A percentile compares a stretch with the other conserved stretches of the same genome.
Evolutionary conservation across 495 filamentous ascomycete genomes (phyloP).

Genomic region (Durotheca rogersii): DNA sequence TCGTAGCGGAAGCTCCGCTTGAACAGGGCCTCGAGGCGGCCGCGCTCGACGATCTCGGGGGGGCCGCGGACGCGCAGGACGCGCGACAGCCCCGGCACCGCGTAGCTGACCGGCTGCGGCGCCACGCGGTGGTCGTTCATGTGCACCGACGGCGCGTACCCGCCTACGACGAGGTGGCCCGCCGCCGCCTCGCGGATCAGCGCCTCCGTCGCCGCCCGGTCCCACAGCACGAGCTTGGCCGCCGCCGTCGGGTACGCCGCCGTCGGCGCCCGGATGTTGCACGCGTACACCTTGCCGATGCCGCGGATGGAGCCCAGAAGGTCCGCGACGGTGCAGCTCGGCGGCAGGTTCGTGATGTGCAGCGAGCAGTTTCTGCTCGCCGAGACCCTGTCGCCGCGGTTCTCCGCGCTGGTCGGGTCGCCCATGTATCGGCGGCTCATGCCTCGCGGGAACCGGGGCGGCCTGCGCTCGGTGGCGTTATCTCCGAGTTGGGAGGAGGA

Average conservation of each 20-base stretch:
- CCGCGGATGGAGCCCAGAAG: background rate
- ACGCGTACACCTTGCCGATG: background rate
- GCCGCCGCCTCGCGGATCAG: background rate
- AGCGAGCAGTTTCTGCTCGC: background rate
- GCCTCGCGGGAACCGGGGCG: background rate
- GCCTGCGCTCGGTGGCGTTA: too few relatives aligned
- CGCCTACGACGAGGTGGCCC: background rate
- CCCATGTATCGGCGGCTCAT: background rate
- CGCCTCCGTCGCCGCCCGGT: background rate
- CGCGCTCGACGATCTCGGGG: background rate
- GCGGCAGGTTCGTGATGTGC: background rate
- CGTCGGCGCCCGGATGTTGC: background rate
- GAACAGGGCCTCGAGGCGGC: background rate
- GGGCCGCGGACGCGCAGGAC: background rate
- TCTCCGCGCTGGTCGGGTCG: background rate
- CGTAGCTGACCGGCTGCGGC: background rate
- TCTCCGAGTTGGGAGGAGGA: too few relatives aligned
- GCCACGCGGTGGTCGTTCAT: background rate
- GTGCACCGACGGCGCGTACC: background rate
- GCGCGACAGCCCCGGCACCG: background rate
- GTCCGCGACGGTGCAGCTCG: background rate
- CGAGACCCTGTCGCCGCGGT: background rate
- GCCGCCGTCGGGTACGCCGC: background rate
- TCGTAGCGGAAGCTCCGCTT: background rate
- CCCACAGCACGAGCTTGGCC: background rate